Conservation (phyloP, 345 rosid species). For the Eucalyptus marginata region DNA sequence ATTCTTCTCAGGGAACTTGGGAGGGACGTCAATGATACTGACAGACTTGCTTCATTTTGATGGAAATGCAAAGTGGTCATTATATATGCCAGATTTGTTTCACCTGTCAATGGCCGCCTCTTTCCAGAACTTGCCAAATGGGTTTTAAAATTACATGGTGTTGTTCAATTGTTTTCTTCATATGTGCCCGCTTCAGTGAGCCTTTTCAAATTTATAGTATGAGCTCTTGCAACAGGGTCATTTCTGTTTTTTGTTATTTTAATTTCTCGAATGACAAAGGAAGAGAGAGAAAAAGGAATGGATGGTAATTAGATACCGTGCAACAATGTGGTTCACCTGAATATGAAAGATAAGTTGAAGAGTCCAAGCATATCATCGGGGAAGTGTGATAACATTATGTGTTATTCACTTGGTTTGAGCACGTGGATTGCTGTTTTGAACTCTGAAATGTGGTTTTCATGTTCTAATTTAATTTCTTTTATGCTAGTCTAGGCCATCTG, state of each 20-base stretch:
- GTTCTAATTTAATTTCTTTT: neutral
- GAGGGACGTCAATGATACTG: neutral
- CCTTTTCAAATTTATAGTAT: neutral
- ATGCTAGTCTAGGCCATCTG: neutral
- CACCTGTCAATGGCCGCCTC: neutral
- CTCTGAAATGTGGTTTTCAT: neutral
- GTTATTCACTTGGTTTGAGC: neutral
- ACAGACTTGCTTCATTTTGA: neutral
- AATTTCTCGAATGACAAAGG: neutral
- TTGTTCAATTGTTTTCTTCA: neutral
- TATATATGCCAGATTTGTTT: neutral
- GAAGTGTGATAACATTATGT: neutral
- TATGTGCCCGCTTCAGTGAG: neutral
- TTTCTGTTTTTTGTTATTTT: neutral
- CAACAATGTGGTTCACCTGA: neutral
- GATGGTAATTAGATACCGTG: neutral
- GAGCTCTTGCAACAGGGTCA: neutral
- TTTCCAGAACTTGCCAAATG: neutral
- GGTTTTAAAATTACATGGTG: neutral
- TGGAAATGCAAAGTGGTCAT: neutral
- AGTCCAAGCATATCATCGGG: neutral
- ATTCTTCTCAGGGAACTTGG: neutral
- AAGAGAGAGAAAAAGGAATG: neutral
- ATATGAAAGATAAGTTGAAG: neutral
- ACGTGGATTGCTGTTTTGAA: neutral